phyloP scores from a whole-genome alignment of 140 eudicot genomes.

The Stevia rebaudiana region DNA sequence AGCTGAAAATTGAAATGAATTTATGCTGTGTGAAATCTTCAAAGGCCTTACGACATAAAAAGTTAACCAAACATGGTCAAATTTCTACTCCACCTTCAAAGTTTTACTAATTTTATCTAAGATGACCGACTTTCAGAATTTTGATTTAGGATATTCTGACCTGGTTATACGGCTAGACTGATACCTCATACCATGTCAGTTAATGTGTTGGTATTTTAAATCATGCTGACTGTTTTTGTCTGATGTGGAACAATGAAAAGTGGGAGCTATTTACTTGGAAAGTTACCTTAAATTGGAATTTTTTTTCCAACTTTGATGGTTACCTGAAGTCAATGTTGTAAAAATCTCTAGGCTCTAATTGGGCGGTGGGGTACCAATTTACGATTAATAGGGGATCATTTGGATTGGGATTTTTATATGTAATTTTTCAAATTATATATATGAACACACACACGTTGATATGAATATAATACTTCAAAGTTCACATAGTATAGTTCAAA shows the following conservation, averaged over 20 bases:
- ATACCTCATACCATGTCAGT: neutral
- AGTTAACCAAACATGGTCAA: neutral
- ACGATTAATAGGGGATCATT: too few species aligned
- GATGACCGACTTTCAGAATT: neutral
- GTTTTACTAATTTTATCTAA: neutral
- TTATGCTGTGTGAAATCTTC: slow-evolving; percentile 1
- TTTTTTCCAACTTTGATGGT: neutral
- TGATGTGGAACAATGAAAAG: neutral
- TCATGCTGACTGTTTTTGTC: neutral
- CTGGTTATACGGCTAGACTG: neutral
- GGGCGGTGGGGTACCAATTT: too few species aligned
- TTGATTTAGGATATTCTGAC: neutral
- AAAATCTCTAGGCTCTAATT: too few species aligned
- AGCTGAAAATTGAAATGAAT: slow-evolving; percentile 17
- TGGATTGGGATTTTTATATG: too few species aligned
- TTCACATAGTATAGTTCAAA: too few species aligned
- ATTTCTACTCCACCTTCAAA: neutral
- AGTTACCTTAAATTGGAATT: neutral
- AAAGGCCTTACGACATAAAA: neutral
- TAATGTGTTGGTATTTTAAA: neutral
- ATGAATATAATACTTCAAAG: too few species aligned
- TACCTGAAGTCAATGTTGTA: neutral
- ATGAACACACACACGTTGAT: too few species aligned
- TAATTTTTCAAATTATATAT: too few species aligned
- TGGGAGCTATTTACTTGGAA: neutral